Conservation (phyloP, 805 yeast species). For the Metschnikowia rubicola region DNA sequence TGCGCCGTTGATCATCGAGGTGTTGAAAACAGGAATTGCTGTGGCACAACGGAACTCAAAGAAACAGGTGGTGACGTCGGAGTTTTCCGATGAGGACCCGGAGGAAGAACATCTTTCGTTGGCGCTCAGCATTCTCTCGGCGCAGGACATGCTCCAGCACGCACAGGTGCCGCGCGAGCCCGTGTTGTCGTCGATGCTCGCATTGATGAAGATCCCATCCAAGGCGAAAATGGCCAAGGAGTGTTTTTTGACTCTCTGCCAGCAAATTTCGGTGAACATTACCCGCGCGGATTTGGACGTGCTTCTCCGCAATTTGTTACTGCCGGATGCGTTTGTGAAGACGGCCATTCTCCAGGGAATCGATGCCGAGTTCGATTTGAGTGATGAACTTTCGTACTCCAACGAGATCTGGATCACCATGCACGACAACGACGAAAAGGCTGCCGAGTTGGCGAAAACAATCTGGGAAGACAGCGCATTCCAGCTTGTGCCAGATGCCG, state of each 20-base stretch:
- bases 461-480: conserved; percentile 83
- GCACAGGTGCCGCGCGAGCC: conserved; percentile 64
- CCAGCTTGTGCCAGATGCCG: conserved; percentile 41
- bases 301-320: conserved; percentile 53
- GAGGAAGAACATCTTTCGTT: conserved; percentile 83
- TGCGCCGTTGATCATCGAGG: conserved; percentile 68
- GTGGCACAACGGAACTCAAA: conserved; percentile 52
- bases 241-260: conserved; percentile 73
- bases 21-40: conserved; percentile 62
- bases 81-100: conserved; percentile 77
- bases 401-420: conserved; percentile 75
- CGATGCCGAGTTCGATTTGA: conserved; percentile 76
- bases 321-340: conserved; percentile 70
- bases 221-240: conserved; percentile 82
- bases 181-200: conserved; percentile 58
- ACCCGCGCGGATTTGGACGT: conserved; percentile 54
- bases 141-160: conserved; percentile 65
- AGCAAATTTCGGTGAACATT: conserved; percentile 65
- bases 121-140: conserved; percentile 69
- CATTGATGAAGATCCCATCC: conserved; percentile 67
- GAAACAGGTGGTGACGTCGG: conserved; percentile 52
- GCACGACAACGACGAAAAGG: conserved; percentile 66
- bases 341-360: conserved; percentile 75
- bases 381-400: conserved; percentile 45
- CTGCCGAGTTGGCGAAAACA: conserved; percentile 64